Evolutionary conservation across 208 protist genomes (phyloP), one percentile per base, ranked within the genome.

Genomic region (Leishmania aethiopica): DNA sequence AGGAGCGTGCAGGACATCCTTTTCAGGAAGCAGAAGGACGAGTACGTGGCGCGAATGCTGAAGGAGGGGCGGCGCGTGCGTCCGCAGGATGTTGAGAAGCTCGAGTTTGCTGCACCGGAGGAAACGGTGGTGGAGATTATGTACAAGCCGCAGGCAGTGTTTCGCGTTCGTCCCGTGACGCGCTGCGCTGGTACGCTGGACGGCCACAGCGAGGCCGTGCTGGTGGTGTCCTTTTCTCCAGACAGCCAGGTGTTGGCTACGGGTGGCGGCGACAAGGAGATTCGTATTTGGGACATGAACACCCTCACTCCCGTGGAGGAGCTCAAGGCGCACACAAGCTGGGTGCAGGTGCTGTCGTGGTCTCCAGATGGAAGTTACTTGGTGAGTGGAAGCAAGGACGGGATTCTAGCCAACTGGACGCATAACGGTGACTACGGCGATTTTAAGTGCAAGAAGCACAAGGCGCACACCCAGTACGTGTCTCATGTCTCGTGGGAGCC

Each of bases 211-310:
- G 98, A 99, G 82, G 96, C 97, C 5, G 93, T 99, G 74, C 88
- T 99, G n/a, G 90, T 95, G 53, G 91, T 97, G 45, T 74, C 84
- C 47, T 99, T 99, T 85, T 98, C 93, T 5, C 98, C 99, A 2
- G 97, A 99, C 92, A 97, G 98, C 81, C 90, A 86, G 42, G 86
- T 93, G 11, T 85, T 99, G 2, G 99, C 98, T 10, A 99, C 94
- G 25, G 99, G 97, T 28, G 93, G 93, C 37, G 99, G 99, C 35
- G 99, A 99, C 87, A 94, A 89, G 55, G 99, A 98, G 59, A 93
- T 99, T 62, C 93, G 99, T 49, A 88, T 99, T 42, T 99, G 99
- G 99, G 99, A 99, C 89, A 90, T 99, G 45, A 77, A 94, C 77
- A 99, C 99, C 13, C 82, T 98, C 55, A 99, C 97, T 15, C 99